Evolutionary conservation across 2,329 filamentous ascomycete species (phyloP).

Genomic region (Aureobasidium lini): DNA sequence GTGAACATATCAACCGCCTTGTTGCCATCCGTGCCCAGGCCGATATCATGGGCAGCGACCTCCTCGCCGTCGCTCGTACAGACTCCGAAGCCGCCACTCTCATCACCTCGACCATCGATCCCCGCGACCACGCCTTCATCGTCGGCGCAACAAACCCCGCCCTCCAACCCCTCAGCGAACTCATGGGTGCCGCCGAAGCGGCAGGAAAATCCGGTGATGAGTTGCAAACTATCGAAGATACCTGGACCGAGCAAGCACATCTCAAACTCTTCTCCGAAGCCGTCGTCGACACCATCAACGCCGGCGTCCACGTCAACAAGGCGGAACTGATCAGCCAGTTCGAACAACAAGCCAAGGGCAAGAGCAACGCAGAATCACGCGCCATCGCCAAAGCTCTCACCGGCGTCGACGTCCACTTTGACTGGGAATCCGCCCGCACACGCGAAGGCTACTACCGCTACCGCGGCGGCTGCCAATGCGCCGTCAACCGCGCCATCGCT

Average conservation of each 20-base stretch:
- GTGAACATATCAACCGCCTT: conserved; percentile 95
- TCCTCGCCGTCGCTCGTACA: conserved; percentile 85
- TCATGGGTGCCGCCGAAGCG: conserved; percentile 80
- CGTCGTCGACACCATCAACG: conserved; percentile 73
- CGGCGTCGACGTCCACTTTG: conserved; percentile 77
- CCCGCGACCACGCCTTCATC: conserved; percentile 91
- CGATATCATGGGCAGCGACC: conserved; percentile 93
- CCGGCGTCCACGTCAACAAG: conserved; percentile 61
- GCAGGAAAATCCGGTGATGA: conserved; percentile 71
- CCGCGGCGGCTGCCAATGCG: conserved; percentile 83
- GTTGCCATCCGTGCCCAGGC: conserved; percentile 96
- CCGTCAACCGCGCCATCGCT: conserved; percentile 80
- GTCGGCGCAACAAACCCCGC: conserved; percentile 79
- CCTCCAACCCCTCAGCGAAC: conserved; percentile 76
- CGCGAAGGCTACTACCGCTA: conserved; percentile 94
- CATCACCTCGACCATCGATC: conserved; percentile 93
- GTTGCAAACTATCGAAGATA: conserved; percentile 86
- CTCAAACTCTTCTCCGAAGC: conserved; percentile 89
- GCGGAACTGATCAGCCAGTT: conserved; percentile 60
- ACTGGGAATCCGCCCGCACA: conserved; percentile 92
- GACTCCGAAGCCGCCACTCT: conserved; percentile 97
- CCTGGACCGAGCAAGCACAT: conserved; percentile 70
- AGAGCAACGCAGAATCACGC: conserved; percentile 75
- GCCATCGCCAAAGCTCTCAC: conserved; percentile 70
- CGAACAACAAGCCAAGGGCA: conserved; percentile 62